phyloP scores from a whole-genome alignment of 2,329 filamentous ascomycete species.

The Bimuria novae-zelandiae region DNA sequence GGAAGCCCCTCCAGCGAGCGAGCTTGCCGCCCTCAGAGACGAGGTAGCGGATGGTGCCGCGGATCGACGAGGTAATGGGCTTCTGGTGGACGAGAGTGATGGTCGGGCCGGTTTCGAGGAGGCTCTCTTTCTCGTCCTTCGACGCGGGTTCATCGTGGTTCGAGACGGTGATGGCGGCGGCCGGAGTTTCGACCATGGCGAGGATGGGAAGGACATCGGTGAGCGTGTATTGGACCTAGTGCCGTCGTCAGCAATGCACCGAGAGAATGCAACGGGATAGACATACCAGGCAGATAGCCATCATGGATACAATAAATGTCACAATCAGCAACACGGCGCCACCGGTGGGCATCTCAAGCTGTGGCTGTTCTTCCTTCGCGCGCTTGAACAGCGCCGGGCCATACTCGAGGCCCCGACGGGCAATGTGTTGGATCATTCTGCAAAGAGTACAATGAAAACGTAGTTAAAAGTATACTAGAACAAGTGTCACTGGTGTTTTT shows the following conservation, averaged over 20 bases:
- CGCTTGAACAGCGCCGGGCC: conserved; percentile 36
- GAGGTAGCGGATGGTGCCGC: conserved; percentile 64
- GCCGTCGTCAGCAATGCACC: conserved; percentile 6
- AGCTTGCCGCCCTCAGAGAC: conserved; percentile 65
- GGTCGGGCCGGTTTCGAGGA: conserved; percentile 47
- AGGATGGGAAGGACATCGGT: conserved; percentile 64
- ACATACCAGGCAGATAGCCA: conserved; percentile 50
- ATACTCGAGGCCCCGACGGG: conserved; percentile 39
- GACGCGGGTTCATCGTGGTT: conserved; percentile 51
- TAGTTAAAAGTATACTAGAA: conserved; percentile 4
- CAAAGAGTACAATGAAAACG: conserved; percentile 10
- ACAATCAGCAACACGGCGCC: conserved; percentile 34
- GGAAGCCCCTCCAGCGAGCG: conserved; percentile 72
- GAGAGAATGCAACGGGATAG: not conserved
- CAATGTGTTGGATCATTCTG: conserved; percentile 34
- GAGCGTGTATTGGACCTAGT: conserved; percentile 59
- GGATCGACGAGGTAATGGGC: conserved; percentile 66
- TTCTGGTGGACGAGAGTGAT: conserved; percentile 54
- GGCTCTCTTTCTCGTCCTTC: conserved; percentile 48
- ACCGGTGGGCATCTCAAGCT: conserved; percentile 37
- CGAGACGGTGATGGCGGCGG: conserved; percentile 55
- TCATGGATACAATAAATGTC: conserved; percentile 47
- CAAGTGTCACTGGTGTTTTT: conserved; percentile 2
- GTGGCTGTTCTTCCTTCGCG: conserved; percentile 20
- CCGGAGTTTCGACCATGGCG: conserved; percentile 66